Evolutionary conservation across 352 stramenopile species (phyloP).

Genomic region (Pythium rhizo-oryzae): DNA sequence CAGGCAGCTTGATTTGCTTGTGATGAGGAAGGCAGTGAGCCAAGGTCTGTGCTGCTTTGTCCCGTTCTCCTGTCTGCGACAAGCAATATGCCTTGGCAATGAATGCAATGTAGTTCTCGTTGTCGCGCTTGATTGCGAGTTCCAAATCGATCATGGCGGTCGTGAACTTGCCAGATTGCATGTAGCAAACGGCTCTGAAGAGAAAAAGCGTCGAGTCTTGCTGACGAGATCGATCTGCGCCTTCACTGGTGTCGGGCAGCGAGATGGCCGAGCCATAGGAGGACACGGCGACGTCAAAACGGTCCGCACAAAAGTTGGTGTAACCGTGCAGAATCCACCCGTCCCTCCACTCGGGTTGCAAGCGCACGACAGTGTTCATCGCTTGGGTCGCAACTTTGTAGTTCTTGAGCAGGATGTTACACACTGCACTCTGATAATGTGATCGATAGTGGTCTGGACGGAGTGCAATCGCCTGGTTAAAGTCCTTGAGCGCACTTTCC

Average conservation of each 20-base stretch:
- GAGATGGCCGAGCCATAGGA: constrained; percentile 44
- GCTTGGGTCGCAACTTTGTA: constrained; percentile 38
- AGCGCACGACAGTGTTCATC: constrained; percentile 30
- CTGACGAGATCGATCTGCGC: constrained; percentile 19
- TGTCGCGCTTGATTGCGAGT: constrained; percentile 43
- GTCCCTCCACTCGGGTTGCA: constrained; percentile 45
- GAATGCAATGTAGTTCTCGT: constrained; percentile 45
- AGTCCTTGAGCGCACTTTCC: constrained; percentile 44
- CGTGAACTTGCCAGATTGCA: constrained; percentile 28
- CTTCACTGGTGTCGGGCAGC: constrained; percentile 21
- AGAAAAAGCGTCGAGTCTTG: constrained; percentile 41
- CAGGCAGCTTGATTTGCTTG: constrained; percentile 36
- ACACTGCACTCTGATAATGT: constrained; percentile 50
- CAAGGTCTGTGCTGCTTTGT: constrained; percentile 32
- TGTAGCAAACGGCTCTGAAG: constrained; percentile 38
- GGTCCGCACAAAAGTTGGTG: constrained; percentile 37
- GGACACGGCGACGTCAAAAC: constrained; percentile 34
- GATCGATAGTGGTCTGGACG: constrained; percentile 28
- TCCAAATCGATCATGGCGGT: constrained; percentile 40
- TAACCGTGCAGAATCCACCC: constrained; percentile 51
- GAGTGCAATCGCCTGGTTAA: constrained; percentile 32
- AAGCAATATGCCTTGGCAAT: constrained; percentile 48
- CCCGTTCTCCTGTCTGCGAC: constrained; percentile 19
- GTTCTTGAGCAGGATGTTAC: constrained; percentile 34
- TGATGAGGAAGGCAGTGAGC: constrained; percentile 39